phyloP scores from a whole-genome alignment of 2,329 filamentous ascomycete species.

The Ascosphaera aggregata region DNA sequence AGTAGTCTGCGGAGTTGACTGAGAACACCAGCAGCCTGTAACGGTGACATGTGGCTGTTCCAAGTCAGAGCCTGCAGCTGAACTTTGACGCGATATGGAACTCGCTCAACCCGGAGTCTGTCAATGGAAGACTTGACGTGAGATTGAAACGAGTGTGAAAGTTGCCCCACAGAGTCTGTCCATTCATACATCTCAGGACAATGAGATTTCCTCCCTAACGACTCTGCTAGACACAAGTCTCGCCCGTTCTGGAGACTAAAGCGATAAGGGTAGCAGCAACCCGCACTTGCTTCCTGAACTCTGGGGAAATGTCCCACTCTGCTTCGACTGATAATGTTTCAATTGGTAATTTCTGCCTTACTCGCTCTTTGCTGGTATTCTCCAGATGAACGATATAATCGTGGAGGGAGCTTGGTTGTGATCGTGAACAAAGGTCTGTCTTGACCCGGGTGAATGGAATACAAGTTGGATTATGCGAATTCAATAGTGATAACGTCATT shows the following conservation, averaged over 20 bases:
- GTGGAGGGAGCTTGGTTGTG: slow-evolving; percentile 12
- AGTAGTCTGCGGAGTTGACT: slow-evolving; percentile 14
- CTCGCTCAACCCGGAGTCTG: slow-evolving; percentile 3
- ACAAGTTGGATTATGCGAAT: slow-evolving; percentile 6
- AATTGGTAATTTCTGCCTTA: slow-evolving; percentile 2
- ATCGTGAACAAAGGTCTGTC: slow-evolving; percentile 19
- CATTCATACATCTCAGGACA: slow-evolving; percentile 4
- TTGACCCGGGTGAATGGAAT: slow-evolving; percentile 7
- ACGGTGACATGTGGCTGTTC: slow-evolving; percentile 38
- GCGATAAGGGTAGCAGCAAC: slow-evolving; percentile 23
- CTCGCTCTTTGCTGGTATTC: not conserved
- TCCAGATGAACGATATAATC: slow-evolving; percentile 5
- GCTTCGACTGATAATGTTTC: slow-evolving; percentile 3
- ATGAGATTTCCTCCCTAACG: not conserved
- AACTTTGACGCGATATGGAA: slow-evolving; percentile 32
- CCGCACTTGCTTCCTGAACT: slow-evolving; percentile 6
- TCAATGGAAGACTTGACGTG: slow-evolving; percentile 1
- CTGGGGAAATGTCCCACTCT: slow-evolving; percentile 6
- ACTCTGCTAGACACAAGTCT: slow-evolving; percentile 5
- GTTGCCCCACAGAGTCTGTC: slow-evolving; percentile 12
- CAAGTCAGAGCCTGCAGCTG: slow-evolving; percentile 39
- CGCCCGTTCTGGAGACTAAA: slow-evolving; percentile 11
- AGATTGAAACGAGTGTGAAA: slow-evolving; percentile 9
- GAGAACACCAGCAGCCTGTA: slow-evolving; percentile 25
- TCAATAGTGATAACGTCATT: slow-evolving; percentile 17